phyloP scores from a whole-genome alignment of 495 filamentous ascomycete genomes.

The Aspergillus incahuasiensis region DNA sequence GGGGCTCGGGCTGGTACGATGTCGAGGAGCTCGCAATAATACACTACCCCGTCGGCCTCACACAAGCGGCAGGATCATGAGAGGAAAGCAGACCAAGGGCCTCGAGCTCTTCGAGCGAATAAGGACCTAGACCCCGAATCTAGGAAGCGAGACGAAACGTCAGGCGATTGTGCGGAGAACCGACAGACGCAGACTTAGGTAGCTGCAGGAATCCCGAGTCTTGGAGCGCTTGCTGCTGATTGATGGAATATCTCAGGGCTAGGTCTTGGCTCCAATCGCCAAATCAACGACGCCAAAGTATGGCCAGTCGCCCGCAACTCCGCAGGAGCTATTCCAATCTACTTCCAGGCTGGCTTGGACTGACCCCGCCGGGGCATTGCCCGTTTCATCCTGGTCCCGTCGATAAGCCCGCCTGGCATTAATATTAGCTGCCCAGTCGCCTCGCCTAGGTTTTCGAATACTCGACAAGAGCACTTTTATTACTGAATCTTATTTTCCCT shows the following conservation, averaged over 20 bases:
- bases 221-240: conserved; percentile 21
- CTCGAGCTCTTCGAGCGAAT: background rate
- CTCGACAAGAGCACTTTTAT: conserved; percentile 6
- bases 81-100: background rate
- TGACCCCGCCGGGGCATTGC: conserved; percentile 23
- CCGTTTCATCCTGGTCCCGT: conserved; percentile 11
- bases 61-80: background rate
- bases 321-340: background rate
- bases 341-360: conserved; percentile 10
- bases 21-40: background rate
- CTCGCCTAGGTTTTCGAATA: conserved; percentile 11
- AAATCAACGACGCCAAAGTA: conserved; percentile 14
- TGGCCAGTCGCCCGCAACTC: background rate
- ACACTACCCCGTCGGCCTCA: background rate
- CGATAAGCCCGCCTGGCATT: conserved; percentile 12
- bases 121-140: background rate
- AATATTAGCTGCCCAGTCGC: conserved; percentile 20
- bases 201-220: background rate
- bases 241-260: conserved; percentile 31
- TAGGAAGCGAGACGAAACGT: background rate
- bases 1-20: background rate
- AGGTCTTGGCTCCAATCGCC: conserved; percentile 14
- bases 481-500: conserved; percentile 13
- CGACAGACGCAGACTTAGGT: background rate
- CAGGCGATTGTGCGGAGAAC: conserved; percentile 18